Base-by-base conservation (phyloP, 2,329 filamentous ascomycete species). In the Tothia fuscella region DNA sequence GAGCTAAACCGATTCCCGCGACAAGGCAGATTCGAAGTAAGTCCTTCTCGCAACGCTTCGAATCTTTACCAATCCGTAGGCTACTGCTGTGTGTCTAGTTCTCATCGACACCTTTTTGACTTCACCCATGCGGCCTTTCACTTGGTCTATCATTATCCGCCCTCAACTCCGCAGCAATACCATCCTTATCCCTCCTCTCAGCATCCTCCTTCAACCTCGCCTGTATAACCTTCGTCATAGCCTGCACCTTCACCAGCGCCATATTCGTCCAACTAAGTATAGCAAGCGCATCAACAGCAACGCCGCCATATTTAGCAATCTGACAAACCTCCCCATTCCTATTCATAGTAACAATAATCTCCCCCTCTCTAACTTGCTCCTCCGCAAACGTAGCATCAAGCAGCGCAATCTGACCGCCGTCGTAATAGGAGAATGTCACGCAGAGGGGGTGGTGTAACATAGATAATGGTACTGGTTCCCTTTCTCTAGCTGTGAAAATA, bases 391-490 rank as follows among this genome's bases (percentile, higher is more conserved):
- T 81, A 3, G 82, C 72, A 59, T 91, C 84, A n/a, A 84, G 57
- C 41, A 88, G 55, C 32, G 83, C 72, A 12, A 80, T 70, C 50
- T 82, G 80, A 4, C 78, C 83, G 26, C 80, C 76, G 22, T 82
- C 71, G 49, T 82, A 95, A 56, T 87, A 89, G 53, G 78, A 84
- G 61, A 93, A 93, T 0, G 87, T 93, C 34, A 95, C 72, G 56
- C 88, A 93, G 42, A 95, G 80, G 1, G 91, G 91, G 51, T 85
- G 82, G 63, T 96, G 91, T 49, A 95, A 74, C 68, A 94, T 85
- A 52, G 84, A 87, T 47, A 98, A 70, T 35, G 86, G 80, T 34
- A 95, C 85, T 0, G 89, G 89, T 49, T 94, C 88, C 48, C 91
- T 74, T 66, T 98, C 89, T 10, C 82, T 78, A 3, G 82, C 63